Percentiles rank a stretch among this genome's conserved stretches.
These are phyloP conservation scores for Bryum argenteum DNA, from an alignment of 225 moss, liverwort and hornwort species.

Conservation along the genomic window DNA sequence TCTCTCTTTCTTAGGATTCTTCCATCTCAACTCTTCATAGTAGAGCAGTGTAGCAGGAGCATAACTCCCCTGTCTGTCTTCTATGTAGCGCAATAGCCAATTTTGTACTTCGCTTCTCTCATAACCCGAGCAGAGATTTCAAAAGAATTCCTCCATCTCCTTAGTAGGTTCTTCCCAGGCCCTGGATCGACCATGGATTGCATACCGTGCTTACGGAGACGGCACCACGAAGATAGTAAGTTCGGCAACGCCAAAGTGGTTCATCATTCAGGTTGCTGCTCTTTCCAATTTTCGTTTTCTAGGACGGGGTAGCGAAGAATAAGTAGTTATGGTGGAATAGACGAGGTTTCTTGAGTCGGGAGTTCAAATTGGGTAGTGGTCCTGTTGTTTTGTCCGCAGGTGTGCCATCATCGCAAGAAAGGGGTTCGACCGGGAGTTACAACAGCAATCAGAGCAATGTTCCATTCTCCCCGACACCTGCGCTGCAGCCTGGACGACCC, in stretches of 20 bases:
- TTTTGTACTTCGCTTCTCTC: no score
- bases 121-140: no score
- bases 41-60: no score
- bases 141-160: no score
- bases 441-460: constrained; percentile 14
- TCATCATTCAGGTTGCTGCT: constrained; percentile 33
- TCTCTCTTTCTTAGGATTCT: no score
- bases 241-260: constrained; percentile 48
- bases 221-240: constrained; percentile 30
- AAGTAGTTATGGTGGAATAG: no score
- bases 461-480: constrained; percentile 44
- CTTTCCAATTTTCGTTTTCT: not conserved
- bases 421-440: constrained; percentile 14
- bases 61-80: no score
- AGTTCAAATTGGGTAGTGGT: not conserved
- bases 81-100: no score
- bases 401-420: constrained; percentile 45
- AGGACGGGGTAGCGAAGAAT: no score
- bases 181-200: constrained; percentile 35
- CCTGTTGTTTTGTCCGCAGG: constrained; percentile 31
- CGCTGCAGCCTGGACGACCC: constrained; percentile 40
- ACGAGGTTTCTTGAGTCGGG: constrained; percentile 27
- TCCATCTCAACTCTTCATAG: no score
- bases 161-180: no score
- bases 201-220: constrained; percentile 48